Evolutionary conservation across 2,329 filamentous ascomycete genomes (phyloP).

Genomic region (Monosporascus sp.): DNA sequence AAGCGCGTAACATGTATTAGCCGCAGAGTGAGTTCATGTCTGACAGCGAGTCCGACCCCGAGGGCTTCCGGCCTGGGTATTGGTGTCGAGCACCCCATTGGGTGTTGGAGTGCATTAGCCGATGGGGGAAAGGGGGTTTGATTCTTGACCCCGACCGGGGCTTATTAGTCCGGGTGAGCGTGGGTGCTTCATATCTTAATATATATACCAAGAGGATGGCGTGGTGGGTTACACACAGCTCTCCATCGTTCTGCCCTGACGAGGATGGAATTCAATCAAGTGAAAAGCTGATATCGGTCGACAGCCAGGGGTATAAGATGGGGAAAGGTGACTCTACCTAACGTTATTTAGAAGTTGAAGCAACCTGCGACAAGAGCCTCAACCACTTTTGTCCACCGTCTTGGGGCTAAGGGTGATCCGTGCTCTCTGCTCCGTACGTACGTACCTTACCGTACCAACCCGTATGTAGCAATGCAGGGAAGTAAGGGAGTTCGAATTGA

Average conservation of each 20-base stretch:
- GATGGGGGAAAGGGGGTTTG: not conserved
- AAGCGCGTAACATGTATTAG: not conserved
- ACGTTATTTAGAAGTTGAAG: not conserved
- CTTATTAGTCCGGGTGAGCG: not conserved
- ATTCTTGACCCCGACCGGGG: too few relatives aligned
- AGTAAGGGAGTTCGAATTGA: not conserved
- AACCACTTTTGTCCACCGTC: not conserved
- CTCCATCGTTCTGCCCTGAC: too few relatives aligned
- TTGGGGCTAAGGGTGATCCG: not conserved
- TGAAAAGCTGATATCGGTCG: too few relatives aligned
- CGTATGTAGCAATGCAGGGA: not conserved
- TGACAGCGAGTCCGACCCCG: too few relatives aligned
- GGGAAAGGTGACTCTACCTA: too few relatives aligned
- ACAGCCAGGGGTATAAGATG: too few relatives aligned
- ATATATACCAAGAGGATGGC: not conserved
- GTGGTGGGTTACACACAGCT: not conserved
- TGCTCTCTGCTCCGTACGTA: not conserved
- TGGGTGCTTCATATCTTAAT: not conserved
- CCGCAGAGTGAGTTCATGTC: not conserved
- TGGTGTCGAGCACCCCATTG: not conserved
- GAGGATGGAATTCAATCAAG: too few relatives aligned
- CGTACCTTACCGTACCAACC: not conserved
- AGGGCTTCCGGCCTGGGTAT: not conserved
- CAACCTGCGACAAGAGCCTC: not conserved
- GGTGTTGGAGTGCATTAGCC: not conserved